Conservation (phyloP, 371 early-diverging fungal species). For the Mortierella sp. region DNA sequence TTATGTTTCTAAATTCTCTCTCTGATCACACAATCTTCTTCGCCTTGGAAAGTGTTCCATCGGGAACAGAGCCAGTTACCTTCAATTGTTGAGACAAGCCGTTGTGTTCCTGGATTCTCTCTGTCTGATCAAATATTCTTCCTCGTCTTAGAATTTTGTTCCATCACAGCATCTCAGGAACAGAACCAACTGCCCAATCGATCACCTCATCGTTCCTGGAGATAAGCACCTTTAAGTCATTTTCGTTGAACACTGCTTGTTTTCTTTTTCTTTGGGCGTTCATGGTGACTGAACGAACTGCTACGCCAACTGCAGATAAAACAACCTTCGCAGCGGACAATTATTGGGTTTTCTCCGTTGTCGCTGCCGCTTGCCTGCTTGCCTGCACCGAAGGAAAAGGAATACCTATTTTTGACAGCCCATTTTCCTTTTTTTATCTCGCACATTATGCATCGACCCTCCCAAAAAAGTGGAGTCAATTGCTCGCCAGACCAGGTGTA, state of each 20-base stretch:
- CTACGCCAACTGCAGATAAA: not conserved
- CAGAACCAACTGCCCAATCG: not conserved
- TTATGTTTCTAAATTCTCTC: no score
- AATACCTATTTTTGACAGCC: constrained; percentile 1
- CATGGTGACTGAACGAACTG: not conserved
- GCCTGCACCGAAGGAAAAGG: no score
- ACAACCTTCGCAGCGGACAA: not conserved
- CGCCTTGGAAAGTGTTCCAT: no score
- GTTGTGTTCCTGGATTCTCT: no score
- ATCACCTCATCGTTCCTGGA: not conserved
- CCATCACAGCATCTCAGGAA: not conserved
- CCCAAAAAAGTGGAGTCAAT: no score
- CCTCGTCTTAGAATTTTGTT: not conserved
- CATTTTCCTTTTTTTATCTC: not conserved
- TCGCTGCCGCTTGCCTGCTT: not conserved
- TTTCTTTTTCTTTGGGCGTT: not conserved
- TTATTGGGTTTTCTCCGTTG: not conserved
- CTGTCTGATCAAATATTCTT: not conserved
- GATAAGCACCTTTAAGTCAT: not conserved
- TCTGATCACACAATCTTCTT: no score
- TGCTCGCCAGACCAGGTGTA: no score
- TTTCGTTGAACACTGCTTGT: not conserved
- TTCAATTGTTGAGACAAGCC: no score
- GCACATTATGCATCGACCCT: no score
- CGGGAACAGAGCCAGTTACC: no score